These are phyloP conservation scores for Monilinia laxa DNA, from an alignment of 2,329 filamentous ascomycete species.

Conservation along the genomic window DNA sequence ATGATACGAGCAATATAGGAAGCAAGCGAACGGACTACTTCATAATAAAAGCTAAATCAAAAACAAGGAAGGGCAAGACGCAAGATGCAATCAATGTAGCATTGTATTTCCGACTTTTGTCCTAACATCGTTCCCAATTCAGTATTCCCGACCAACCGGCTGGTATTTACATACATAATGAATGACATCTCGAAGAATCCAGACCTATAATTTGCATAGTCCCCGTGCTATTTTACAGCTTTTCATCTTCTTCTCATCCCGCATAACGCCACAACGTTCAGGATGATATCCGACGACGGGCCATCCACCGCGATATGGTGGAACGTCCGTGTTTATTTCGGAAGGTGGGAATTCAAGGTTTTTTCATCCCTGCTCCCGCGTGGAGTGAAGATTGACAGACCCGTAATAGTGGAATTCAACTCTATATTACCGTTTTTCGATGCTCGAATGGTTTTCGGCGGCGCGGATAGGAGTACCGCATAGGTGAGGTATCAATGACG, in stretches of 20 bases:
- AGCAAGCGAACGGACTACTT: neutral
- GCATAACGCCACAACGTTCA: neutral
- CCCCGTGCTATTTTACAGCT: neutral
- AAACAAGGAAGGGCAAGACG: neutral
- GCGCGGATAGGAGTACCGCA: neutral
- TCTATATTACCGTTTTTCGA: neutral
- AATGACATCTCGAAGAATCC: neutral
- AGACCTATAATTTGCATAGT: neutral
- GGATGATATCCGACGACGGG: neutral
- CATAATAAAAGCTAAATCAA: neutral
- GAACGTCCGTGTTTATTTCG: neutral
- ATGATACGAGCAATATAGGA: neutral
- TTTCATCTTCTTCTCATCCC: neutral
- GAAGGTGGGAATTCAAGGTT: neutral
- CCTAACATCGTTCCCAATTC: neutral
- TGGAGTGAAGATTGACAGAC: neutral
- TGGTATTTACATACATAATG: neutral
- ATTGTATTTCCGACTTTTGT: conserved; percentile 1
- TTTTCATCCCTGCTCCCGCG: neutral
- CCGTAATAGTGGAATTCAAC: neutral
- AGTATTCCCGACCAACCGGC: neutral
- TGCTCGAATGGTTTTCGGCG: neutral
- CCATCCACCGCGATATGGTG: neutral
- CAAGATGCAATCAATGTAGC: neutral
- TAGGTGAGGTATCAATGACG: neutral